Conservation (phyloP, 768 basidiomycete species). For the Lentinula raphanica region DNA sequence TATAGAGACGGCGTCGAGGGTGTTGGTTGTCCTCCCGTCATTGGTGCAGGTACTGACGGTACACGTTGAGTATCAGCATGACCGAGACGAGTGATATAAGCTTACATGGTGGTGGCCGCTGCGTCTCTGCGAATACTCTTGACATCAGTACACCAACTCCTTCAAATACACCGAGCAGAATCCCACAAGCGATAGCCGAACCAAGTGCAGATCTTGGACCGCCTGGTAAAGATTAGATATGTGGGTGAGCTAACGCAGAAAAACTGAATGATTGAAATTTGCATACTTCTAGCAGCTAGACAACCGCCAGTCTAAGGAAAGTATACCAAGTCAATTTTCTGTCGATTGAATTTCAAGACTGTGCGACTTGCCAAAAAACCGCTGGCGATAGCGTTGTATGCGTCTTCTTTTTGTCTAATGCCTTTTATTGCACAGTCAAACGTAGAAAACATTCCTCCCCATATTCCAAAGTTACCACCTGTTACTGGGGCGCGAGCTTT, state of each 20-base stretch:
- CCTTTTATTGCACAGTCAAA: slow-evolving; percentile 99
- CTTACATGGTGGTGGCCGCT: slow-evolving; percentile 76
- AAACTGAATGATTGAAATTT: slow-evolving; percentile 3
- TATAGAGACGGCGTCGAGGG: slow-evolving; percentile 30
- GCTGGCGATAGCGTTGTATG: slow-evolving; percentile 98
- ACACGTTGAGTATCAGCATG: slow-evolving; percentile 8
- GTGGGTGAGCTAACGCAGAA: too few species aligned
- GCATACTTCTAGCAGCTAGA: slow-evolving; percentile 88
- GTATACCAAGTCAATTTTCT: not conserved
- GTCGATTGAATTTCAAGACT: not conserved
- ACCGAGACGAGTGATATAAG: slow-evolving; percentile 11
- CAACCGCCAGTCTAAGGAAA: slow-evolving; percentile 79
- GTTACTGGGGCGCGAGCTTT: slow-evolving; percentile 98
- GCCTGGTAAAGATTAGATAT: too few species aligned
- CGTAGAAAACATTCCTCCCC: slow-evolving; percentile 98
- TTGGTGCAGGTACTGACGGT: slow-evolving; percentile 46
- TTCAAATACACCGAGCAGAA: slow-evolving; percentile 90
- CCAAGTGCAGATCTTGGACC: slow-evolving; percentile 88
- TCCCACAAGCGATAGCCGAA: slow-evolving; percentile 94
- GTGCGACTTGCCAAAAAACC: not conserved
- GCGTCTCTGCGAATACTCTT: slow-evolving; percentile 81
- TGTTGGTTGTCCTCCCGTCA: slow-evolving; percentile 47
- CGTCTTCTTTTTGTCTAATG: slow-evolving; percentile 94
- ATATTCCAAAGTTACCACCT: slow-evolving; percentile 93
- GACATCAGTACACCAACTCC: slow-evolving; percentile 92